Conservation (phyloP, 2,329 filamentous ascomycete genomes). For the Venturia asperata region DNA sequence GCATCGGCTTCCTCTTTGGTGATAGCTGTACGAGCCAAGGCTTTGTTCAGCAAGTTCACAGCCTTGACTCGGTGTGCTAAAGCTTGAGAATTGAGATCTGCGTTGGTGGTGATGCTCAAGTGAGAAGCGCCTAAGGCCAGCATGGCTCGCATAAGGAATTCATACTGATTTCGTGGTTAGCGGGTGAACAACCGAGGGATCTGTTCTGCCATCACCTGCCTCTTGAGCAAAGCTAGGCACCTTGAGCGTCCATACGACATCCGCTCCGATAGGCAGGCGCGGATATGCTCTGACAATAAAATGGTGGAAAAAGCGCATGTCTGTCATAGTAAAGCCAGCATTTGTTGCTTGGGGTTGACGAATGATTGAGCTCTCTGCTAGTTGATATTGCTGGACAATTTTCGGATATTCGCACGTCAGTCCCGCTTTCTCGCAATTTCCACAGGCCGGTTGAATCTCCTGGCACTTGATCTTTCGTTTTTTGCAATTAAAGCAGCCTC, state of each 20-base stretch:
- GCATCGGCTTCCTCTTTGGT: slow-evolving; percentile 31
- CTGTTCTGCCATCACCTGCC: slow-evolving; percentile 36
- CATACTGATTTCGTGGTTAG: slow-evolving; percentile 40
- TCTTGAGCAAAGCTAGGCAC: slow-evolving; percentile 61
- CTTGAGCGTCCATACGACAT: slow-evolving; percentile 59
- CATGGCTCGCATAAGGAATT: slow-evolving; percentile 65
- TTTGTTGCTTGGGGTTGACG: slow-evolving; percentile 23
- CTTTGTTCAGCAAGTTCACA: slow-evolving; percentile 43
- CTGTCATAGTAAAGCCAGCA: slow-evolving; percentile 48
- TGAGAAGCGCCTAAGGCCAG: slow-evolving; percentile 62
- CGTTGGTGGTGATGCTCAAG: slow-evolving; percentile 44
- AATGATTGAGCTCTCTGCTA: slow-evolving; percentile 26
- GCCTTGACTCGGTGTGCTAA: slow-evolving; percentile 60
- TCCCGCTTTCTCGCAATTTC: slow-evolving; percentile 56
- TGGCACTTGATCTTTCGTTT: slow-evolving; percentile 62
- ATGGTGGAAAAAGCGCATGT: slow-evolving; percentile 64
- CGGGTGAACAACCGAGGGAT: background rate
- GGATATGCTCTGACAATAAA: slow-evolving; percentile 57
- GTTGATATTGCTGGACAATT: slow-evolving; percentile 27
- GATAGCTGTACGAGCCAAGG: slow-evolving; percentile 31
- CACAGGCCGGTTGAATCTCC: slow-evolving; percentile 56
- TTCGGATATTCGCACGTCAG: slow-evolving; percentile 57
- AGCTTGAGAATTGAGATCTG: slow-evolving; percentile 49
- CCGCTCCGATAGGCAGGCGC: slow-evolving; percentile 57
- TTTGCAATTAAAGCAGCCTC: slow-evolving; percentile 63